phyloP scores from a whole-genome alignment of 257 asterid species.

The Nicotiana undulata region DNA sequence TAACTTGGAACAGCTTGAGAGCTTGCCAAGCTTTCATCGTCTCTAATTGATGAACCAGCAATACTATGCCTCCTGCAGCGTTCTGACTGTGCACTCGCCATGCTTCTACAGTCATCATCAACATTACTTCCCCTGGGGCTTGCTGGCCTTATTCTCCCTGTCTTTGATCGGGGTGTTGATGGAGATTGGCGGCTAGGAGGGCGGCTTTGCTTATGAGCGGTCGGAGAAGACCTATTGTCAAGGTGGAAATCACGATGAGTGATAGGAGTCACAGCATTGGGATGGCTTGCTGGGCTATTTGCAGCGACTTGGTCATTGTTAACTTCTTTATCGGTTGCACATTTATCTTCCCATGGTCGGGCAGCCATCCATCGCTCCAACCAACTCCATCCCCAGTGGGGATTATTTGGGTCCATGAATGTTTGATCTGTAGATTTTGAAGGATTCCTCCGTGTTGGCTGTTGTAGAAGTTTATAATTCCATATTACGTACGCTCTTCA shows the following conservation, averaged over 20 bases:
- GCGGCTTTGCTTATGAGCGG: slow-evolving; percentile 28
- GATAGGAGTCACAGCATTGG: slow-evolving; percentile 12
- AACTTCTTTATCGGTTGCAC: slow-evolving; percentile 36
- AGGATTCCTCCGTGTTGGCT: slow-evolving; percentile 43
- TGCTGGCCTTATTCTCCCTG: slow-evolving; percentile 26
- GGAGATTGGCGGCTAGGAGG: slow-evolving; percentile 54
- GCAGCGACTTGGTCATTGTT: slow-evolving; percentile 24
- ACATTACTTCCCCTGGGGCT: slow-evolving; percentile 29
- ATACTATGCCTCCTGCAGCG: slow-evolving; percentile 52
- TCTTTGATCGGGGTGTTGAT: slow-evolving; percentile 50
- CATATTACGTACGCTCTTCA: background rate
- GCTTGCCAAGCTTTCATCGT: slow-evolving; percentile 72
- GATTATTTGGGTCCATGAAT: slow-evolving; percentile 61
- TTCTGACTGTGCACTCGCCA: slow-evolving; percentile 49
- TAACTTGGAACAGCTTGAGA: slow-evolving; percentile 55
- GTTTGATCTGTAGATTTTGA: slow-evolving; percentile 45
- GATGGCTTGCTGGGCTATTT: slow-evolving; percentile 26
- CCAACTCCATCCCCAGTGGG: slow-evolving; percentile 94
- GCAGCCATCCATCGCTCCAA: slow-evolving; percentile 82
- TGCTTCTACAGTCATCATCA: slow-evolving; percentile 68
- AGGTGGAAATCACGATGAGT: slow-evolving; percentile 10
- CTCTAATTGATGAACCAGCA: slow-evolving; percentile 62
- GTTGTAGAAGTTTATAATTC: background rate
- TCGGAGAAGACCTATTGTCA: slow-evolving; percentile 29
- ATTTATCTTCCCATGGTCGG: slow-evolving; percentile 57